Conservation (phyloP, 108 stramenopile species). For the Parmales sp. region DNA sequence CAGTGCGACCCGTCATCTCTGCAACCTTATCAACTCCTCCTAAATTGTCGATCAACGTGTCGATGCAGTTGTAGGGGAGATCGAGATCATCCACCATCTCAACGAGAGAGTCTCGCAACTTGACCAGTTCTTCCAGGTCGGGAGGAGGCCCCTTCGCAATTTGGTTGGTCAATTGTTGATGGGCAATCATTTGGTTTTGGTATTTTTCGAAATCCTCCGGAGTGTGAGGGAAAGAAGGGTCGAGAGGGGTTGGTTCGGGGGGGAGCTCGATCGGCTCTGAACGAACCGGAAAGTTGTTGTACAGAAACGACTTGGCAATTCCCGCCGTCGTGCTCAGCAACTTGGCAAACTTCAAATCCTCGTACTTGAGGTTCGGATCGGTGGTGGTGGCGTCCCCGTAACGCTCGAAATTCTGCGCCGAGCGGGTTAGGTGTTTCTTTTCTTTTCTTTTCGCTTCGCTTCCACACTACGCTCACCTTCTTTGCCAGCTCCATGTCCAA, state of each 20-base stretch:
- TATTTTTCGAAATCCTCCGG: no score
- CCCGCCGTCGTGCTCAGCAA: constrained; percentile 33
- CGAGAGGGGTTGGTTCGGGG: constrained; percentile 15
- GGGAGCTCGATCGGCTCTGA: constrained; percentile 29
- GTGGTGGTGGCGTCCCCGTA: neutral
- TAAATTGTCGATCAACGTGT: constrained; percentile 53
- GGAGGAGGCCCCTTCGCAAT: constrained; percentile 32
- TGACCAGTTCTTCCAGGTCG: constrained; percentile 31
- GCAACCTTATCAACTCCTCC: constrained; percentile 52
- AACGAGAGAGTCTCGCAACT: constrained; percentile 19
- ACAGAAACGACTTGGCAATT: constrained; percentile 32
- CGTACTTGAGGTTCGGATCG: constrained; percentile 15
- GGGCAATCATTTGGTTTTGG: neutral
- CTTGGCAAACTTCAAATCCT: constrained; percentile 20
- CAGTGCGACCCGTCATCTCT: constrained; percentile 74
- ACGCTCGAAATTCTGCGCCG: neutral
- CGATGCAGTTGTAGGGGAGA: constrained; percentile 57
- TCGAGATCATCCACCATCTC: constrained; percentile 22
- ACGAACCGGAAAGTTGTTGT: constrained; percentile 41
- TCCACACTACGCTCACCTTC: no score
- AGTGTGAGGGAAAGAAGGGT: no score
- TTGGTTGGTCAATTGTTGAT: constrained; percentile 23
- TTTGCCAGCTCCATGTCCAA: constrained; percentile 24
- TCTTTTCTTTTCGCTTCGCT: constrained; percentile 17
- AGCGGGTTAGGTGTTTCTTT: constrained; percentile 4